Evolutionary conservation across 139 green algal species (phyloP).

Genomic region (Prasinococcaceae sp.): DNA sequence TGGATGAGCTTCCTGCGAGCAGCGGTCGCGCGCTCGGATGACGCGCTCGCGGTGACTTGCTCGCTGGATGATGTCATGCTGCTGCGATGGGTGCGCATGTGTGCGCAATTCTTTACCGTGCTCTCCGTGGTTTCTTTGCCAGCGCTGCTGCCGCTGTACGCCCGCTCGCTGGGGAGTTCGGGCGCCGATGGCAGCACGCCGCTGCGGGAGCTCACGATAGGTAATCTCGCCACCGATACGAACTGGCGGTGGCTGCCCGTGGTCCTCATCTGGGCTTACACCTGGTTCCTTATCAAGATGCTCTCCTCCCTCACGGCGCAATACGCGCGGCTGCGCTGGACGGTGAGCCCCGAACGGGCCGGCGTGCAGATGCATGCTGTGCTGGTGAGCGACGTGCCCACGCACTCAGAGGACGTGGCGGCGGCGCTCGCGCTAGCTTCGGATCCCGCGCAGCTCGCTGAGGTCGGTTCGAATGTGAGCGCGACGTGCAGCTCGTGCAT

Average conservation of each 20-base stretch:
- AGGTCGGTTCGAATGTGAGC: no score
- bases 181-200: neutral
- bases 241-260: neutral
- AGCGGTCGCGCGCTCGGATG: no score
- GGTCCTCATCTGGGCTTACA: neutral
- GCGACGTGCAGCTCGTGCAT: neutral
- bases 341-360: neutral
- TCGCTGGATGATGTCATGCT: conserved; percentile 12
- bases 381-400: conserved; percentile 3
- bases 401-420: neutral
- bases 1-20: no score
- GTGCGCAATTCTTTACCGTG: neutral
- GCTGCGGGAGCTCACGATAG: neutral
- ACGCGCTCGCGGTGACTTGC: no score
- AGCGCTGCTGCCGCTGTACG: neutral
- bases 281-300: neutral
- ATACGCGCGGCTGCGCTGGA: conserved; percentile 2
- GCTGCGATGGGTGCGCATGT: conserved; percentile 1
- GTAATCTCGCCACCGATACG: neutral
- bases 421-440: no score
- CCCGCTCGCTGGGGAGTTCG: neutral
- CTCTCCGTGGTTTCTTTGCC: neutral
- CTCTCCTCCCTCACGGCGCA: neutral
- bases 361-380: conserved; percentile 9
- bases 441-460: no score